Evolutionary conservation across 2,329 filamentous ascomycete species (phyloP).

Genomic region (Botrytis cinerea): DNA sequence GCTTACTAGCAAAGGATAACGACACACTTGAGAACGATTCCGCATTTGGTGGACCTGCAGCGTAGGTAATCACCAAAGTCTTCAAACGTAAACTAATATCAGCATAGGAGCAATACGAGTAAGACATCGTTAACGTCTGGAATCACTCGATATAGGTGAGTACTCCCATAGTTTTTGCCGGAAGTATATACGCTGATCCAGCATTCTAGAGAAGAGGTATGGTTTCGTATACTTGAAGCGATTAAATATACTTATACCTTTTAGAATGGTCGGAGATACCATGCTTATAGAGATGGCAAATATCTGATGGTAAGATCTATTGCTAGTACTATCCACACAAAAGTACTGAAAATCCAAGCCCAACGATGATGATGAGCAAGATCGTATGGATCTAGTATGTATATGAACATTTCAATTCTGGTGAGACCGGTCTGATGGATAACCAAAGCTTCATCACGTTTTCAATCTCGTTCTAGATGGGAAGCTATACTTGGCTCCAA

Average conservation of each 20-base stretch:
- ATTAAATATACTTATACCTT: not conserved
- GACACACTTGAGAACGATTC: conserved; percentile 17
- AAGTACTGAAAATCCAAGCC: conserved; percentile 29
- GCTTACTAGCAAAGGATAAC: conserved; percentile 17
- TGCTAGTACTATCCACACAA: too few species aligned
- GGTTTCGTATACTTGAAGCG: not conserved
- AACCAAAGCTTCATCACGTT: conserved; percentile 20
- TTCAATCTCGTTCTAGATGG: conserved; percentile 15
- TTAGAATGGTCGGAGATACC: conserved; percentile 46
- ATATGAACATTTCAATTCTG: not conserved
- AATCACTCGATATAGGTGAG: conserved; percentile 26
- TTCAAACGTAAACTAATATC: not conserved
- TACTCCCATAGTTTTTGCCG: not conserved
- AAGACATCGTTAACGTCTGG: conserved; percentile 28
- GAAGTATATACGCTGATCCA: not conserved
- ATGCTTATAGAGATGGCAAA: conserved; percentile 40
- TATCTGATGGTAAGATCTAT: conserved; percentile 32
- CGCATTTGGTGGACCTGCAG: conserved; percentile 8
- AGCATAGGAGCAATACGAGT: conserved; percentile 14
- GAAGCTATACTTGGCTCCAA: conserved; percentile 7
- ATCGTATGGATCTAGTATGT: conserved; percentile 34
- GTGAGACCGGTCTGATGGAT: not conserved
- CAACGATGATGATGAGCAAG: conserved; percentile 40
- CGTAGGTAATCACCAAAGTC: not conserved
- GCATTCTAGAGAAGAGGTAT: conserved; percentile 19